A percentile compares a stretch with the other conserved stretches of the same genome.
Conservation (phyloP, 306 rosid genomes). For the Geum urbanum region DNA sequence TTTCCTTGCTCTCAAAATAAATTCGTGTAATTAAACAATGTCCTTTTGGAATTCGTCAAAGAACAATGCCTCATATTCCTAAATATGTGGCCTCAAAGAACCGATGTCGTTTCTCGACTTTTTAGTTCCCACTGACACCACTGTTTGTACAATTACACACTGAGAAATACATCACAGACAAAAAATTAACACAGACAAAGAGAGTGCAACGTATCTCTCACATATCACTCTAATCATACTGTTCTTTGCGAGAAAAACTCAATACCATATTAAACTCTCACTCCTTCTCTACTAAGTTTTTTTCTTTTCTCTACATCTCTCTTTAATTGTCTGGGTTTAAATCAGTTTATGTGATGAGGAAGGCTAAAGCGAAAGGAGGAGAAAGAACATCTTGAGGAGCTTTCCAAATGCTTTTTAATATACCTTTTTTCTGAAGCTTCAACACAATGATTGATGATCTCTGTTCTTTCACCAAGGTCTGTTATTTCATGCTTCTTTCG, state of each 20-base stretch:
- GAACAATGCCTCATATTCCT: no score
- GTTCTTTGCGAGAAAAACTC: constrained; percentile 27
- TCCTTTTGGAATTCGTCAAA: no score
- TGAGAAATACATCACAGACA: no score
- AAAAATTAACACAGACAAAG: no score
- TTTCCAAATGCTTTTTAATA: constrained; percentile 63
- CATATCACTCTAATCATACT: constrained; percentile 18
- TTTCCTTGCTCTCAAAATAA: no score
- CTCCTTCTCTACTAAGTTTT: constrained; percentile 34
- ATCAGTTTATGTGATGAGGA: constrained; percentile 26
- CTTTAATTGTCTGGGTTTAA: constrained; percentile 16
- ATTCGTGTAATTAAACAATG: no score
- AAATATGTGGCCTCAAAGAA: no score
- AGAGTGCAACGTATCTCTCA: no score
- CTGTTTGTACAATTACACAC: no score
- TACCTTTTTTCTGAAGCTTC: constrained; percentile 51
- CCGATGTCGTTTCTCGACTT: no score
- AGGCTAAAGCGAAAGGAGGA: constrained; percentile 28
- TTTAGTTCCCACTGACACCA: no score
- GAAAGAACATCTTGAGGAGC: constrained; percentile 25
- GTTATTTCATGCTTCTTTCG: no score
- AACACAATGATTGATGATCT: constrained; percentile 83
- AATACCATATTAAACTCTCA: constrained; percentile 16
- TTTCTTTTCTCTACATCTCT: constrained; percentile 18
- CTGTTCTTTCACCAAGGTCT: constrained; percentile 71